phyloP scores from a whole-genome alignment of 2,329 filamentous ascomycete species.

The Botrytis medusae region DNA sequence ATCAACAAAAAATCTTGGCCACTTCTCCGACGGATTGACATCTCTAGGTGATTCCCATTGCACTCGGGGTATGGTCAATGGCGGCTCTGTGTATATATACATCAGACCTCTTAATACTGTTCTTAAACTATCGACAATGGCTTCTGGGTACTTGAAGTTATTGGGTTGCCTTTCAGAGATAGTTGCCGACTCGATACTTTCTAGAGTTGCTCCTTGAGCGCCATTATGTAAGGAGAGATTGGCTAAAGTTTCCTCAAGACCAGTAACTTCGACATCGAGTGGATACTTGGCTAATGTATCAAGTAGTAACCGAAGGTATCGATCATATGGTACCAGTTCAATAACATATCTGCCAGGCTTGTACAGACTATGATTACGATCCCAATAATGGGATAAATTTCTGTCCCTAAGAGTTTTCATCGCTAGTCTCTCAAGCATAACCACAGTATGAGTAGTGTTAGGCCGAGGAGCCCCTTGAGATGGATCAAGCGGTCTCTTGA shows the following conservation, averaged over 20 bases:
- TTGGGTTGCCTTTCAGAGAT: neutral
- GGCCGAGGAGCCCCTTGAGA: neutral
- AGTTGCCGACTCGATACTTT: no score
- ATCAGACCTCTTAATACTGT: neutral
- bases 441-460: conserved; percentile 1
- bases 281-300: conserved; percentile 10
- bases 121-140: neutral
- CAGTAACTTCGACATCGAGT: neutral
- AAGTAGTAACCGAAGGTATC: conserved; percentile 13
- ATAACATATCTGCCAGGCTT: neutral
- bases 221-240: neutral
- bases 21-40: neutral
- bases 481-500: conserved; percentile 7
- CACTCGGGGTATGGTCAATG: neutral
- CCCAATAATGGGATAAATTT: neutral
- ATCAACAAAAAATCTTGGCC: conserved; percentile 1
- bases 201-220: neutral
- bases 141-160: neutral
- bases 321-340: conserved; percentile 12
- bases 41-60: neutral
- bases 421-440: neutral
- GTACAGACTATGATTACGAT: neutral
- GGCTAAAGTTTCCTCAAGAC: neutral
- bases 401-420: neutral
- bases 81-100: conserved; percentile 10